phyloP scores from a whole-genome alignment of 371 early-diverging fungal species.

The Blakeslea trispora region DNA sequence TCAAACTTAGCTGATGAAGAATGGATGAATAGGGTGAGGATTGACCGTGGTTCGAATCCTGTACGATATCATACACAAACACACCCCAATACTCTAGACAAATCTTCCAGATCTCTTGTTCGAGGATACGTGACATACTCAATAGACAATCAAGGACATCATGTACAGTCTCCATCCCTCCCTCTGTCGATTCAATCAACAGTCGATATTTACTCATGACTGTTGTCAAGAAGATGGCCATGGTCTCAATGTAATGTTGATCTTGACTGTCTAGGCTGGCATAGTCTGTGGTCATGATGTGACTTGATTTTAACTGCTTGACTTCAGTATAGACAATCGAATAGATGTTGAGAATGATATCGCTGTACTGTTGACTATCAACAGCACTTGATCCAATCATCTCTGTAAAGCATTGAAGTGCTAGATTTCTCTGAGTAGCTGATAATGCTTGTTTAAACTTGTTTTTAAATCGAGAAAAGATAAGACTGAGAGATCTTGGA shows the following conservation, averaged over 20 bases:
- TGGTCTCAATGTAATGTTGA: constrained; percentile 33
- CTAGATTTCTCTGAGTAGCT: constrained; percentile 16
- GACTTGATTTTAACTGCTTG: not conserved
- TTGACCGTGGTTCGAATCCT: constrained; percentile 12
- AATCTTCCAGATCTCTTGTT: constrained; percentile 95
- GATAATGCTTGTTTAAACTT: not conserved
- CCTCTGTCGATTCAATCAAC: constrained; percentile 53
- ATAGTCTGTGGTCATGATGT: not conserved
- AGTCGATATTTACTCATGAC: constrained; percentile 80
- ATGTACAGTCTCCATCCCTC: constrained; percentile 63
- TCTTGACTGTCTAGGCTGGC: not conserved
- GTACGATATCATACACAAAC: constrained; percentile 49
- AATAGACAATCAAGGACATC: constrained; percentile 83
- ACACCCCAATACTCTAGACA: constrained; percentile 96
- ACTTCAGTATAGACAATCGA: constrained; percentile 5
- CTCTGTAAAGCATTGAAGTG: constrained; percentile 27
- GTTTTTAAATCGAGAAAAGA: too few relatives aligned
- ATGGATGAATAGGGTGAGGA: constrained; percentile 70
- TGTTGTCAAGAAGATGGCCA: constrained; percentile 69
- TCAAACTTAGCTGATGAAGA: constrained; percentile 76
- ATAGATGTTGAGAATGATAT: constrained; percentile 9
- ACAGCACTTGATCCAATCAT: constrained; percentile 14
- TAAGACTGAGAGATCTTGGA: too few relatives aligned
- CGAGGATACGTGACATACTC: constrained; percentile 84
- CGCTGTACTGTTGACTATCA: constrained; percentile 12